Conservation (phyloP, 345 rosid genomes). For the Eucalyptus viminalis region DNA sequence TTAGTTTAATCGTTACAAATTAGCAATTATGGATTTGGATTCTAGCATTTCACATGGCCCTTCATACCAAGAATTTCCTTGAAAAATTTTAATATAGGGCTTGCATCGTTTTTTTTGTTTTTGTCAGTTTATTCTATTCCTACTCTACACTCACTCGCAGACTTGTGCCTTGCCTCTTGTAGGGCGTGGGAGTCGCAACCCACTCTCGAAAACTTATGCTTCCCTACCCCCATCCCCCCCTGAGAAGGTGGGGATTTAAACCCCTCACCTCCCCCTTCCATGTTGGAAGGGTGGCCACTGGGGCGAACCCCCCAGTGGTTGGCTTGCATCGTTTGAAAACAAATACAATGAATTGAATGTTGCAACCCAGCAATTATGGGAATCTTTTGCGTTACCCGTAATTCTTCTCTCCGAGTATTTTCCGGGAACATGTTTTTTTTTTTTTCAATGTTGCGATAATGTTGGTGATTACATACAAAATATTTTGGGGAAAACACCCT, state of each 20-base stretch:
- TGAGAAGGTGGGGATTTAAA: too few species aligned
- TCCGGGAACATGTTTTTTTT: not conserved
- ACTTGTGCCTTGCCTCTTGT: too few species aligned
- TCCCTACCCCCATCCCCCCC: too few species aligned
- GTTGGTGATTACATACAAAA: not conserved
- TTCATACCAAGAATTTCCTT: not conserved
- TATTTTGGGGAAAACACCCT: not conserved
- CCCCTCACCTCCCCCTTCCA: too few species aligned
- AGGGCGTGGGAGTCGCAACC: too few species aligned
- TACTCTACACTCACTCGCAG: too few species aligned
- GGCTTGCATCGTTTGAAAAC: not conserved
- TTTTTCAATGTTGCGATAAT: not conserved
- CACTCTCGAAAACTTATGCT: too few species aligned
- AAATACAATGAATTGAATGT: not conserved
- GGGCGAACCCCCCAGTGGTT: too few species aligned
- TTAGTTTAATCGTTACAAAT: not conserved
- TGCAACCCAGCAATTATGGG: not conserved
- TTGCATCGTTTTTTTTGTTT: not conserved
- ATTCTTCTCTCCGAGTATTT: not conserved
- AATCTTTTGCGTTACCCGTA: not conserved
- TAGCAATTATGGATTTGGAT: not conserved
- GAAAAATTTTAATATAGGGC: too few species aligned
- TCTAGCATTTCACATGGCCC: not conserved
- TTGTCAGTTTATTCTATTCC: too few species aligned
- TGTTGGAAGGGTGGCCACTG: too few species aligned